Evolutionary conservation across 2,329 filamentous ascomycete species (phyloP).

Genomic region (Tolypocladium cylindrosporum): DNA sequence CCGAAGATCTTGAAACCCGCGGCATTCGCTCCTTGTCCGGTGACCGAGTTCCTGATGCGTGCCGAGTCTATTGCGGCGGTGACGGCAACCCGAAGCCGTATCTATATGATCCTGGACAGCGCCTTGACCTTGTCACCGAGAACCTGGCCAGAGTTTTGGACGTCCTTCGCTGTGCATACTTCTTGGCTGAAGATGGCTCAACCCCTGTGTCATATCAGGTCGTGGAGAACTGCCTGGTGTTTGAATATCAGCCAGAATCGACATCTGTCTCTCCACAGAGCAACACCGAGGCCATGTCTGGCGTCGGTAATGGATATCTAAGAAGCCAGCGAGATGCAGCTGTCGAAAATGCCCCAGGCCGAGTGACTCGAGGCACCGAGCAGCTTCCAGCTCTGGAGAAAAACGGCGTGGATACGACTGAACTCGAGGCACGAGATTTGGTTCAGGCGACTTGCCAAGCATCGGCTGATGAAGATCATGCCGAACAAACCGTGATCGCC

Average conservation of each 20-base stretch:
- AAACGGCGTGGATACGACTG: background rate
- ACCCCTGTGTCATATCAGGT: constrained; percentile 27
- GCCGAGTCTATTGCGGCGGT: constrained; percentile 25
- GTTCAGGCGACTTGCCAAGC: background rate
- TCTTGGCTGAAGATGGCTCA: constrained; percentile 29
- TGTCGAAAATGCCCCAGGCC: background rate
- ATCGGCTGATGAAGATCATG: constrained; percentile 14
- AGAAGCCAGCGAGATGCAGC: background rate
- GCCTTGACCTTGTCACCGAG: constrained; percentile 23
- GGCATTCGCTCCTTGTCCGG: constrained; percentile 33
- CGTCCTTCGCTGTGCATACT: constrained; percentile 36
- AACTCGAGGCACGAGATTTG: background rate
- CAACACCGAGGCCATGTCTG: background rate
- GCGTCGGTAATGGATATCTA: background rate
- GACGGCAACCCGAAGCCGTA: constrained; percentile 29
- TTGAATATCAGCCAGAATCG: constrained; percentile 18
- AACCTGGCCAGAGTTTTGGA: constrained; percentile 37
- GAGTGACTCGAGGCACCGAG: background rate
- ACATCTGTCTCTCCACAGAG: background rate
- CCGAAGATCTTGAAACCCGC: constrained; percentile 38
- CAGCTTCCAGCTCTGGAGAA: background rate
- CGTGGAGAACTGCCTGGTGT: constrained; percentile 18
- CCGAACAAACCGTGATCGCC: constrained; percentile 31
- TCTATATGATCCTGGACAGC: constrained; percentile 19
- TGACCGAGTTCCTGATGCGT: constrained; percentile 25